Conservation (phyloP, 78 protist genomes). For the Polysphondylium violaceum region DNA sequence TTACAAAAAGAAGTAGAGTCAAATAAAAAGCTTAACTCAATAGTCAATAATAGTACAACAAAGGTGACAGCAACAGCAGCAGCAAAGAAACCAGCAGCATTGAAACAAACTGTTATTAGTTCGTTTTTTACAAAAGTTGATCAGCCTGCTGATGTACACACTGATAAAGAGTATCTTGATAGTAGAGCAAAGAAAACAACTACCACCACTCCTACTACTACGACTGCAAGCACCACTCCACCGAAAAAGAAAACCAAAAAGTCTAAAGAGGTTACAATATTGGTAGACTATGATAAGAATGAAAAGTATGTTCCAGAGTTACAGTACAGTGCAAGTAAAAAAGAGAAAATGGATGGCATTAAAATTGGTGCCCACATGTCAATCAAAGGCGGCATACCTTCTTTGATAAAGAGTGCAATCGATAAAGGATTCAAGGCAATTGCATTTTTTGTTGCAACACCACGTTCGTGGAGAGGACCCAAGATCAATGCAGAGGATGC, state of each 20-base stretch:
- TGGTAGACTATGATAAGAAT: not conserved
- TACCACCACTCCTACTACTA: not conserved
- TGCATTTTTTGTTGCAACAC: constrained; percentile 41
- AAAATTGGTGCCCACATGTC: constrained; percentile 47
- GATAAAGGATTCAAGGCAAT: constrained; percentile 26
- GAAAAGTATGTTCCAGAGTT: not conserved
- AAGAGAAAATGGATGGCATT: constrained; percentile 16
- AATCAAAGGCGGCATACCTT: not conserved
- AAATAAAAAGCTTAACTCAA: no score
- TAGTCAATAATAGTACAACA: not conserved
- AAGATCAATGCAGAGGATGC: not conserved
- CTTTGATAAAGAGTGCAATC: constrained; percentile 4
- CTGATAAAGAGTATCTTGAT: no score
- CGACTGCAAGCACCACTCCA: not conserved
- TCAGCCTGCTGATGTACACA: no score
- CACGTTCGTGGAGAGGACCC: constrained; percentile 42
- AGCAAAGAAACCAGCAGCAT: not conserved
- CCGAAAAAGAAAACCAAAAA: not conserved
- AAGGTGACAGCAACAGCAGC: not conserved
- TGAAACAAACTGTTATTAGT: not conserved
- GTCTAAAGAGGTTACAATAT: not conserved
- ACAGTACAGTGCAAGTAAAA: constrained; percentile 1
- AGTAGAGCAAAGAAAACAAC: not conserved
- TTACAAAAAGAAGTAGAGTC: not conserved
- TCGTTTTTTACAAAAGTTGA: not conserved